Base-by-base conservation (phyloP, 768 basidiomycete species). In the Phylloporus sp. region DNA sequence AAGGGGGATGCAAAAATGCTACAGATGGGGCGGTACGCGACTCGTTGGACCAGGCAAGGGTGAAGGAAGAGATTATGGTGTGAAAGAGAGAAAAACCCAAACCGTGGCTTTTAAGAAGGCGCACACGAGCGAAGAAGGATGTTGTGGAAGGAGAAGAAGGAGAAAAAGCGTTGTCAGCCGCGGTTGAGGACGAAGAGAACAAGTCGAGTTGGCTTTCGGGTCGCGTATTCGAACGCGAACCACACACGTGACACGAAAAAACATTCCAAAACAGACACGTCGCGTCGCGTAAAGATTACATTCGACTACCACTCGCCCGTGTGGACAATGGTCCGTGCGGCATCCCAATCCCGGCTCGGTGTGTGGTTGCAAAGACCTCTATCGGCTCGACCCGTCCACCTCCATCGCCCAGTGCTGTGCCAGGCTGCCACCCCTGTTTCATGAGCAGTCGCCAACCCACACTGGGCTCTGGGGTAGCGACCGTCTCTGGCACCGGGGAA, bases 371-470 rank as follows among this genome's bases (percentile, higher is more conserved):
- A 31, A 61, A 73, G 6, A 79, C 67, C 53, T 79, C 70, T 6
- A 86, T 62, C 2, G 85, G 85, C 22, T 78, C 80, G n/a, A 79
- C 65, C 14, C 82, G 63, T 14, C 74, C 75, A 3, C 41, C 28
- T 6, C n/a, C 44, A 18, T 27, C 68, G n/a, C 64, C 65, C 4
- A 78, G 67, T 18, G 61, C 57, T 9, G 66, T 65, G 1, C 86
- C 88, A 9, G 84, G 86, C 15, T 71, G 68, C 89, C 88, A 90
- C 2, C 87, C 87, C 62, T 86, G 85, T 60, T 81, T 84, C 62
- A 81, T 68, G 1, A 90, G 69, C 24, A 90, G 68, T 29, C 70
- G 73, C 56, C 85, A 80, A 1, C 87, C 89, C 43, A 89, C 68
- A 56, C 87, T 90, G 15, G 71, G 69, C 3, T 72, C 58, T 3